Base-by-base conservation (phyloP, 1,284 basidiomycete species). In the Agroathelia rolfsii region DNA sequence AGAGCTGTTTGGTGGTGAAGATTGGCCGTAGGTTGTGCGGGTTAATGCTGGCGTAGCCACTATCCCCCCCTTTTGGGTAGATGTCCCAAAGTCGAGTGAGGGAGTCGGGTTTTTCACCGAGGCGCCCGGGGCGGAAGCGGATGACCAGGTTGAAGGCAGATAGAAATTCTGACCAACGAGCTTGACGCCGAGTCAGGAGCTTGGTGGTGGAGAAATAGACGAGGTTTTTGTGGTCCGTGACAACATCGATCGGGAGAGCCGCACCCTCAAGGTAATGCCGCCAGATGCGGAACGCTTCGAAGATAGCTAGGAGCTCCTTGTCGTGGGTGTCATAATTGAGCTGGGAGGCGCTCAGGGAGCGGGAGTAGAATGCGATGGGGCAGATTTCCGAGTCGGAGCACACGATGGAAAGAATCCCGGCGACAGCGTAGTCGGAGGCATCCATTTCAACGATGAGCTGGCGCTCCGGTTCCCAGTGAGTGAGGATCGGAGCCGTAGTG, bases 401-500 rank as follows among this genome's bases (percentile, higher is more conserved):
- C 38, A 3, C 42, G 31, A 18, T 31, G 40, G 42, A 53, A 50
- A 47, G 30, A 22, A 53, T 49, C 11, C 35, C 43, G 6, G 44
- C 38, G 2, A 53, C 32, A 4, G 50, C 51, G 32, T 44, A 57
- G 38, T 56, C 52, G 3, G 50, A 58, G 22, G 52, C 45, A 32
- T 59, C 49, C n/a, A 47, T 49, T 31, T 51, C 44, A 10, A 68
- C 20, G 6, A 51, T 46, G 11, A 49, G 40, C 1, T 43, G 53
- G 3, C 32, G 13, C 2, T 34, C 25, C 3, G 59, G 58, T 26
- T 58, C 36, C 40, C 49, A 67, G 34, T 61, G 55, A 1, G 35
- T 25, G 0, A 66, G 48, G 9, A 67, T 34, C 1, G 53, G 52
- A 7, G 56, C 49, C 0, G 46, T 34, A 5, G 49, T 55, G 43